Base-by-base conservation (phyloP, 768 basidiomycete species). In the Termitomyces sp. region DNA sequence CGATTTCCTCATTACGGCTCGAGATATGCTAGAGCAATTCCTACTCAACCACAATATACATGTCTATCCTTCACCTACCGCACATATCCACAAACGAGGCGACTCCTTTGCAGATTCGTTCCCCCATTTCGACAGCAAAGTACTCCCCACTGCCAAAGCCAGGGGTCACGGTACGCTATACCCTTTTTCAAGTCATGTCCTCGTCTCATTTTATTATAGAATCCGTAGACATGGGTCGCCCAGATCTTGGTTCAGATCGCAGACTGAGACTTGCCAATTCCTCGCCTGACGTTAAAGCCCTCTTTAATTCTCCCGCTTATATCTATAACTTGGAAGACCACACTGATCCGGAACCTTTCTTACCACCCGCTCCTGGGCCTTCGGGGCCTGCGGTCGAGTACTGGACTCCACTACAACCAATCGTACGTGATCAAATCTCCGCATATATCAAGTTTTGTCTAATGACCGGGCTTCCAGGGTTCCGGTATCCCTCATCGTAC, bases 81-180 rank as follows among this genome's bases (percentile, higher is more conserved):
- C 85, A n/a, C 85, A 88, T 56, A 82, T 82, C 2, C 92, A 91
- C 70, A 93, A 88, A 72, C 81, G 93, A 47, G 89, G 88, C 7
- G 95, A 98, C 67, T 93, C 94, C 1, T 95, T 96, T 67, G 88
- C 94, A 34, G 94, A 96, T 68, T 92, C 94, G 2, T 95, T 96
- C 80, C 91, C 94, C 26, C 94, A 96, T 71, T 96, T 97, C 70
- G 93, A 97, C 69, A 93, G 92, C 75, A 97, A 94, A 72, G 85
- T 97, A 1, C 78, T 97, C 49, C 87, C 94, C 16, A 87, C 89
- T 22, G 83, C 88, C 9, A 80, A 85, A 64, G 82, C 85, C 51
- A 82, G 84, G 58, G 88, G 89, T 67, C 77, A 78, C 72, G 80
- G 79, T 79, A 63, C 60, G 75, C 69, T 29, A 55, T 53, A 10